These are phyloP conservation scores for Salvia miltiorrhiza DNA, from an alignment of 257 asterid species.

Conservation along the genomic window DNA sequence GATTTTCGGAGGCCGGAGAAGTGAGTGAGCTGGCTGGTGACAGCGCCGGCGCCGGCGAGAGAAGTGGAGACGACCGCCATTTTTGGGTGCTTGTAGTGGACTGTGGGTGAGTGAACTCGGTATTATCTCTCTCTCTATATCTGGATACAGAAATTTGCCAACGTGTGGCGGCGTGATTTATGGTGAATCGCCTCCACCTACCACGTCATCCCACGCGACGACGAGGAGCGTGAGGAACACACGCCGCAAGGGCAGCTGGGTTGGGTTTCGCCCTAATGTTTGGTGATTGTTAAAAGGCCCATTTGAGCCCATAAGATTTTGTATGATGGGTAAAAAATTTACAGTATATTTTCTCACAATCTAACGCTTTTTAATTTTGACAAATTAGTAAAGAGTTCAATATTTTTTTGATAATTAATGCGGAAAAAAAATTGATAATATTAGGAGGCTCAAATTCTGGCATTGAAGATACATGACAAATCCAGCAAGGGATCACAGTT, in stretches of 20 bases:
- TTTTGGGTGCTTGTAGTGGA: constrained; percentile 1
- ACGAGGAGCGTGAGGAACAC: constrained; percentile 15
- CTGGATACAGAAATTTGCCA: constrained; percentile 14
- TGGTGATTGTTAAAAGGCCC: not conserved
- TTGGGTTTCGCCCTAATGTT: not conserved
- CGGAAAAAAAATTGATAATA: too few relatives aligned
- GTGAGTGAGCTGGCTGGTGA: constrained; percentile 35
- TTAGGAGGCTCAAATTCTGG: too few relatives aligned
- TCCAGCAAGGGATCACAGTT: too few relatives aligned
- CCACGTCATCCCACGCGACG: constrained; percentile 24
- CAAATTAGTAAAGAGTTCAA: too few relatives aligned
- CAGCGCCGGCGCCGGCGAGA: constrained; percentile 39
- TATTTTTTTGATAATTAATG: too few relatives aligned
- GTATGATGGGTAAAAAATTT: too few relatives aligned
- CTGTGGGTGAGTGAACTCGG: constrained; percentile 20
- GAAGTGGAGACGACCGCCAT: constrained; percentile 47
- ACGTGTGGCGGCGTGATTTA: constrained; percentile 26
- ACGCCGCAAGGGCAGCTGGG: not conserved
- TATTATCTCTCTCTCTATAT: constrained; percentile 17
- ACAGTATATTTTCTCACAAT: too few relatives aligned
- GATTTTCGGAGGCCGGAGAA: constrained; percentile 74
- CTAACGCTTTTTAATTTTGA: too few relatives aligned
- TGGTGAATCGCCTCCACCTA: constrained; percentile 31
- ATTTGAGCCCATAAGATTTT: not conserved
- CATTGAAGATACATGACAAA: too few relatives aligned